Conservation (phyloP, 306 rosid genomes). For the Datisca glomerata region DNA sequence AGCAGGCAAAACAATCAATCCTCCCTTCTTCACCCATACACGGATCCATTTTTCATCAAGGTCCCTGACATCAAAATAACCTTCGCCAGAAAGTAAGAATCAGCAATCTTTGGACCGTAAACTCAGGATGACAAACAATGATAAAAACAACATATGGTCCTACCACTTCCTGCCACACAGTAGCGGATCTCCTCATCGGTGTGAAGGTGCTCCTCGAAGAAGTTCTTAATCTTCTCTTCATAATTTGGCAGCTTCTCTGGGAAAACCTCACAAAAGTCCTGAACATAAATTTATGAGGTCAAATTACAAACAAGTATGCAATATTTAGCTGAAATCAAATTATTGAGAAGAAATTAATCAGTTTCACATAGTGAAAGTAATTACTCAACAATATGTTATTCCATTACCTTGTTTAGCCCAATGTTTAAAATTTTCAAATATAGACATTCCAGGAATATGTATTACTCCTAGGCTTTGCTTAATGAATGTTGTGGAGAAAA, state of each 20-base stretch:
- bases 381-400: no score
- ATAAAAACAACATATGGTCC: slow-evolving; percentile 10
- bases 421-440: no score
- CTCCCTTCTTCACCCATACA: slow-evolving; percentile 88
- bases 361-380: no score
- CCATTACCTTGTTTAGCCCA: no score
- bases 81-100: slow-evolving; percentile 28
- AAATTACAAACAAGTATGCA: slow-evolving; percentile 7
- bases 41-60: slow-evolving; percentile 81
- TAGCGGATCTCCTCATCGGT: slow-evolving; percentile 97
- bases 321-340: no score
- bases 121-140: slow-evolving; percentile 1
- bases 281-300: slow-evolving; percentile 9
- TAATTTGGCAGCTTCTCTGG: slow-evolving; percentile 93
- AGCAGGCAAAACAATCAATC: slow-evolving; percentile 92
- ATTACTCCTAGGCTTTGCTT: no score
- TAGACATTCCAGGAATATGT: no score
- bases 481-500: no score
- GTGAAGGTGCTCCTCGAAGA: slow-evolving; percentile 92
- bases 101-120: slow-evolving; percentile 7
- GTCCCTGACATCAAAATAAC: slow-evolving; percentile 96
- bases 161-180: slow-evolving; percentile 86
- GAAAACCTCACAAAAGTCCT: slow-evolving; percentile 93
- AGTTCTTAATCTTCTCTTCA: slow-evolving; percentile 81
- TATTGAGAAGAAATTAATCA: no score